phyloP scores from a whole-genome alignment of 164 flowering plant species.

The Paratinospora sagittata region DNA sequence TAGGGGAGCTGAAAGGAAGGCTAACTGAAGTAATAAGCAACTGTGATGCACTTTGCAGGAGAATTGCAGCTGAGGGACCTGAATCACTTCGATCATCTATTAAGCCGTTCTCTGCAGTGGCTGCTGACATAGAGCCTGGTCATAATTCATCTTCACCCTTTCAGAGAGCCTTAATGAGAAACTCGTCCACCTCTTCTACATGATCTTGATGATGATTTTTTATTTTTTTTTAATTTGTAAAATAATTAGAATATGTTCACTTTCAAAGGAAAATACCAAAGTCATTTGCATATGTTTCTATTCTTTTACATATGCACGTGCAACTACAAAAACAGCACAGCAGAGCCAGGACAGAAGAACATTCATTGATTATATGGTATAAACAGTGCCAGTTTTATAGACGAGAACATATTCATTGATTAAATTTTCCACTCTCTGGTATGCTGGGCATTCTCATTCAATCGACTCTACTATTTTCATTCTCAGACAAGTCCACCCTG shows the following conservation, averaged over 20 bases:
- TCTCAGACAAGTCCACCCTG: too few relatives aligned
- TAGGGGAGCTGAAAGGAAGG: conserved; percentile 94
- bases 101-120: conserved; percentile 48
- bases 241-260: neutral
- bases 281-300: neutral
- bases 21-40: conserved; percentile 85
- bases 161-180: conserved; percentile 14
- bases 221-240: neutral
- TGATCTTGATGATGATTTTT: conserved; percentile 11
- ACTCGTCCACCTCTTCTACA: conserved; percentile 16
- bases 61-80: conserved; percentile 75
- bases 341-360: too few relatives aligned
- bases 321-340: too few relatives aligned
- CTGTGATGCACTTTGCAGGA: conserved; percentile 86
- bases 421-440: too few relatives aligned
- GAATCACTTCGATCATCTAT: conserved; percentile 63
- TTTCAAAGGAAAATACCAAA: neutral
- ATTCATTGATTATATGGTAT: too few relatives aligned
- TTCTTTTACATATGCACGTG: too few relatives aligned
- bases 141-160: conserved; percentile 17
- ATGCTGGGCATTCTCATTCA: too few relatives aligned
- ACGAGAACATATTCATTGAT: too few relatives aligned
- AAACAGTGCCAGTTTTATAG: too few relatives aligned
- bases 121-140: conserved; percentile 22
- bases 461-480: too few relatives aligned